phyloP scores from a whole-genome alignment of 208 protist species.

The Trypanosoma avium region DNA sequence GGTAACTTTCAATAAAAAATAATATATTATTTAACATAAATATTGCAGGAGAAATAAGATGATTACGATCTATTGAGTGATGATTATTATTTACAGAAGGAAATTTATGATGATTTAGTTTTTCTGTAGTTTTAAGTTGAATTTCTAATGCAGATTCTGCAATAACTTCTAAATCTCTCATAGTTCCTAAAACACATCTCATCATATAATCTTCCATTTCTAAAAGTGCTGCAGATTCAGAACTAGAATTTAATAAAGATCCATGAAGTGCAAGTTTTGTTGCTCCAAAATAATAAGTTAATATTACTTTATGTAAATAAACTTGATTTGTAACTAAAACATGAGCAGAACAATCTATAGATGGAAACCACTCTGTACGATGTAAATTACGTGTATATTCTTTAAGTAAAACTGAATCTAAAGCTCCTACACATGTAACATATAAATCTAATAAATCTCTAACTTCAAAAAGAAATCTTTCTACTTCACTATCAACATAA shows the following conservation, averaged over 20 bases:
- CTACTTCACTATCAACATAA: slow-evolving; percentile 61
- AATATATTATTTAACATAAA: slow-evolving; percentile 84
- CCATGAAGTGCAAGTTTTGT: slow-evolving; percentile 73
- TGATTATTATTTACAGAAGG: neutral
- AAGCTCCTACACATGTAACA: slow-evolving; percentile 49
- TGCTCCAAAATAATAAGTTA: slow-evolving; percentile 76
- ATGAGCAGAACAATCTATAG: slow-evolving; percentile 76
- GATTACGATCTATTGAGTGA: neutral
- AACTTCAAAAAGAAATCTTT: slow-evolving; percentile 54
- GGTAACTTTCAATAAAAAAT: slow-evolving; percentile 74
- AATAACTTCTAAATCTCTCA: slow-evolving; percentile 68
- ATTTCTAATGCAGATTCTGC: slow-evolving; percentile 55
- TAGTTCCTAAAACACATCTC: slow-evolving; percentile 54
- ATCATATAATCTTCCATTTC: slow-evolving; percentile 69
- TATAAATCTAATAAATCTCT: slow-evolving; percentile 71
- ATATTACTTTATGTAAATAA: slow-evolving; percentile 78
- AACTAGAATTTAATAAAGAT: slow-evolving; percentile 35
- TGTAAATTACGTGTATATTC: slow-evolving; percentile 34
- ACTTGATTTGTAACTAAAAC: slow-evolving; percentile 75
- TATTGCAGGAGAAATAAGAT: slow-evolving; percentile 41
- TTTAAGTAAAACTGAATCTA: slow-evolving; percentile 50
- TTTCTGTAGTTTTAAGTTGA: slow-evolving; percentile 30
- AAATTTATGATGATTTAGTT: slow-evolving; percentile 19
- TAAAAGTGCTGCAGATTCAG: slow-evolving; percentile 45
- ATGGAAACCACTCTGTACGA: slow-evolving; percentile 73